phyloP scores from a whole-genome alignment of 129 eudicot species.

The Solidago caesia region DNA sequence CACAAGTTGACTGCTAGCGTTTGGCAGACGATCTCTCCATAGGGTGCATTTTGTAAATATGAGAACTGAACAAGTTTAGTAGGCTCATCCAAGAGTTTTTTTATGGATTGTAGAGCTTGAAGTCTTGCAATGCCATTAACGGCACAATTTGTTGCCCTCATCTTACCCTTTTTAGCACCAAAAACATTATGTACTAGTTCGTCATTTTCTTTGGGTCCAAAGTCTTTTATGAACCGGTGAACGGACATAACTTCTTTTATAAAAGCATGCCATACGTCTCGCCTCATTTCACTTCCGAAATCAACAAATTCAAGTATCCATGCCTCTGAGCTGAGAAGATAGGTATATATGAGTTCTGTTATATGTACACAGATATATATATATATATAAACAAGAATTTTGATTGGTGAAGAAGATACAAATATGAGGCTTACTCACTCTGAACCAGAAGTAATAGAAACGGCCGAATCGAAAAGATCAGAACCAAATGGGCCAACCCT shows the following conservation, averaged over 20 bases:
- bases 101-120: slow-evolving; percentile 67
- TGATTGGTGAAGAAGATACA: slow-evolving; percentile 17
- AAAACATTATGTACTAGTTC: slow-evolving; percentile 46
- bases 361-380: slow-evolving; percentile 14
- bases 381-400: background rate
- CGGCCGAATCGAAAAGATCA: slow-evolving; percentile 72
- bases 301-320: slow-evolving; percentile 80
- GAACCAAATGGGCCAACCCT: slow-evolving; percentile 75
- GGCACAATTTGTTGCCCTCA: slow-evolving; percentile 48
- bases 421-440: slow-evolving; percentile 75
- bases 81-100: slow-evolving; percentile 69
- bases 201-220: slow-evolving; percentile 67
- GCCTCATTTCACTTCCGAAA: slow-evolving; percentile 80
- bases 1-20: slow-evolving; percentile 75
- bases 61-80: slow-evolving; percentile 73
- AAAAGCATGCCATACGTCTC: slow-evolving; percentile 82
- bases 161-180: slow-evolving; percentile 74
- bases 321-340: slow-evolving; percentile 23
- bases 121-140: slow-evolving; percentile 65
- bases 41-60: slow-evolving; percentile 64
- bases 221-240: slow-evolving; percentile 58
- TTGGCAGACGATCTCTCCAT: slow-evolving; percentile 74
- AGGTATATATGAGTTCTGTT: background rate
- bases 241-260: slow-evolving; percentile 62
- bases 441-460: slow-evolving; percentile 65